These are phyloP conservation scores for Pythium utonaiense DNA, from an alignment of 352 stramenopile species.

Conservation along the genomic window DNA sequence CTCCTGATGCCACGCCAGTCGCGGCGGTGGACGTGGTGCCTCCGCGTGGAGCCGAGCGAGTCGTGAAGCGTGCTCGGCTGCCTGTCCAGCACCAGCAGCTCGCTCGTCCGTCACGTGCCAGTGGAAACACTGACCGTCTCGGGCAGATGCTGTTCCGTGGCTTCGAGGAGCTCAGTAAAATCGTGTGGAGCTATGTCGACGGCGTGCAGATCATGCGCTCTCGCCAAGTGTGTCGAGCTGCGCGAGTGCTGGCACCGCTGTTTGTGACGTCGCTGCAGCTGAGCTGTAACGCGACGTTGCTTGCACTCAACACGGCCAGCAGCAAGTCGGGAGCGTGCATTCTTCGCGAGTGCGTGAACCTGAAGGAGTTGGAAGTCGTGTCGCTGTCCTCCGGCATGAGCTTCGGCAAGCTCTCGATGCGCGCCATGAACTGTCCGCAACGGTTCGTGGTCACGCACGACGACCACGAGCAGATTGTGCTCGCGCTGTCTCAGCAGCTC, in stretches of 20 bases:
- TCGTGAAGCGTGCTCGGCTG: conserved; percentile 6
- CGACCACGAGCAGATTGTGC: conserved; percentile 84
- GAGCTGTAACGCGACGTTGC: conserved; percentile 74
- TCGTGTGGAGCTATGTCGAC: conserved; percentile 79
- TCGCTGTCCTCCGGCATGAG: conserved; percentile 78
- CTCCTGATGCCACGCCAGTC: neutral
- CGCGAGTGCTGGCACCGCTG: conserved; percentile 37
- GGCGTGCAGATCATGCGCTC: conserved; percentile 75
- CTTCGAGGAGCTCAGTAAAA: conserved; percentile 61
- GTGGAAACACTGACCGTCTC: conserved; percentile 24
- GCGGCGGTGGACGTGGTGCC: neutral
- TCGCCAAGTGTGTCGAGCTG: conserved; percentile 47
- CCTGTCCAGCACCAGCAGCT: neutral
- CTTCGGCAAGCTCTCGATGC: conserved; percentile 84
- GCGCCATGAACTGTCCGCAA: conserved; percentile 77
- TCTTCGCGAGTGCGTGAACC: conserved; percentile 58
- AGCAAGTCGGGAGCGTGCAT: conserved; percentile 28
- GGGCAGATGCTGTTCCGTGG: conserved; percentile 58
- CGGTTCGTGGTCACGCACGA: conserved; percentile 86
- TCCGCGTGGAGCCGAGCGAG: neutral
- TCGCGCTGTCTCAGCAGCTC: conserved; percentile 67
- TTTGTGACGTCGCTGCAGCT: conserved; percentile 75
- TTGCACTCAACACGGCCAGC: conserved; percentile 41
- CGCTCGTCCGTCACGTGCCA: neutral
- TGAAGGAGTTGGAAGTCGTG: conserved; percentile 71